phyloP scores from a whole-genome alignment of 2,329 filamentous ascomycete genomes.

The Phoma herbarum region DNA sequence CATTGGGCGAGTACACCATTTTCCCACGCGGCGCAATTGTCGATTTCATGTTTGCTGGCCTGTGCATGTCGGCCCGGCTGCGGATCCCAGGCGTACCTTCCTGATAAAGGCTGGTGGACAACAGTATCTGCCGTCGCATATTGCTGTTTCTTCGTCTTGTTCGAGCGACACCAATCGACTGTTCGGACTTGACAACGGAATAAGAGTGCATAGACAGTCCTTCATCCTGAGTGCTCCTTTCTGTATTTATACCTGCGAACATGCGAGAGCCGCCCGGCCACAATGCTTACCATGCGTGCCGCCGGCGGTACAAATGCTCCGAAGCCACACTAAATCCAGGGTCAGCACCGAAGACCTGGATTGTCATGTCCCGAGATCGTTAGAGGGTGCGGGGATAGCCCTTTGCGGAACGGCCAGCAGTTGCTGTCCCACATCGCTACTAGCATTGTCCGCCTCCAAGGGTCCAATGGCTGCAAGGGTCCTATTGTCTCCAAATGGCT shows the following conservation, averaged over 20 bases:
- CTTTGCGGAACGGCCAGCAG: neutral
- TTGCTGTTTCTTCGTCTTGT: neutral
- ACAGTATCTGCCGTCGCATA: neutral
- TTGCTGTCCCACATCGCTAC: neutral
- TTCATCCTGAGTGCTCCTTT: too few relatives aligned
- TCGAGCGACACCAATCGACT: too few relatives aligned
- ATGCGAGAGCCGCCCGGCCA: neutral
- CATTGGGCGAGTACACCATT: neutral
- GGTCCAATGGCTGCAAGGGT: neutral
- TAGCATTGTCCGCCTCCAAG: neutral
- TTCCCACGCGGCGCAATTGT: neutral
- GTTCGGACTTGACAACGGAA: too few relatives aligned
- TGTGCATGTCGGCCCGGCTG: neutral
- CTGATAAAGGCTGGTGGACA: neutral
- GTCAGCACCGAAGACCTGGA: neutral
- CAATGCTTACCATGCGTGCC: neutral
- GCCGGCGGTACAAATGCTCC: neutral
- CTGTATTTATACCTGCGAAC: neutral
- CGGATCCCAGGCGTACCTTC: neutral
- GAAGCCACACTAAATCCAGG: neutral
- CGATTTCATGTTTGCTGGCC: neutral
- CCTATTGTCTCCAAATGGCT: neutral
- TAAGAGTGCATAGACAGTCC: neutral
- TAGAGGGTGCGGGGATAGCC: neutral
- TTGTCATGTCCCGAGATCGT: neutral